These are phyloP conservation scores for Ustilago bromivora DNA, from an alignment of 1,284 basidiomycete species.

Conservation along the genomic window DNA sequence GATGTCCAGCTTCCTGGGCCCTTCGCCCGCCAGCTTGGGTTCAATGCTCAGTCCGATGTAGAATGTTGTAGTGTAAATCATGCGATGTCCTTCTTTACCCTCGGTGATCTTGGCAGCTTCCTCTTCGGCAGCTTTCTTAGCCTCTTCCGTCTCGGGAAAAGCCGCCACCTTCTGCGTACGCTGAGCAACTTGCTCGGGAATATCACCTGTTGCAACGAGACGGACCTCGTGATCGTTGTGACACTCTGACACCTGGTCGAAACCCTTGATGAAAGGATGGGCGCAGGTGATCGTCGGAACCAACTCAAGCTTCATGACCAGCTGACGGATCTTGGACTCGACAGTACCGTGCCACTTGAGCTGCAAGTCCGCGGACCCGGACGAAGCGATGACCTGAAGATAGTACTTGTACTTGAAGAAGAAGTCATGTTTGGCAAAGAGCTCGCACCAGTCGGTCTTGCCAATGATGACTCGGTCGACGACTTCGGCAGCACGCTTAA, in stretches of 20 bases:
- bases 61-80: constrained; percentile 92
- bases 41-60: constrained; percentile 95
- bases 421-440: constrained; percentile 95
- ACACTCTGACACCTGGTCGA: constrained; percentile 88
- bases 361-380: constrained; percentile 83
- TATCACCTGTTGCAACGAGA: constrained; percentile 62
- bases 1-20: constrained; percentile 84
- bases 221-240: constrained; percentile 77
- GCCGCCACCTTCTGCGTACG: constrained; percentile 59
- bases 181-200: constrained; percentile 63
- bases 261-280: constrained; percentile 94
- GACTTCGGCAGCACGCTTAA: constrained; percentile 91
- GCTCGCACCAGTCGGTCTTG: constrained; percentile 79
- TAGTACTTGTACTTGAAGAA: constrained; percentile 98
- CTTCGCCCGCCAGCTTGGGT: constrained; percentile 76
- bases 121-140: constrained; percentile 52
- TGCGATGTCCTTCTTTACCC: constrained; percentile 74
- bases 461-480: constrained; percentile 91
- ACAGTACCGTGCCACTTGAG: constrained; percentile 98
- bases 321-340: constrained; percentile 93
- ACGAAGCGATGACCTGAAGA: constrained; percentile 94
- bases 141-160: constrained; percentile 56
- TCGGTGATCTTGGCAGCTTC: constrained; percentile 54
- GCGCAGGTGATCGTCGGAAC: constrained; percentile 90
- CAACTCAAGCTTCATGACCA: constrained; percentile 97